Conservation (phyloP, 305 asterid species). For the Salvia sclarea region DNA sequence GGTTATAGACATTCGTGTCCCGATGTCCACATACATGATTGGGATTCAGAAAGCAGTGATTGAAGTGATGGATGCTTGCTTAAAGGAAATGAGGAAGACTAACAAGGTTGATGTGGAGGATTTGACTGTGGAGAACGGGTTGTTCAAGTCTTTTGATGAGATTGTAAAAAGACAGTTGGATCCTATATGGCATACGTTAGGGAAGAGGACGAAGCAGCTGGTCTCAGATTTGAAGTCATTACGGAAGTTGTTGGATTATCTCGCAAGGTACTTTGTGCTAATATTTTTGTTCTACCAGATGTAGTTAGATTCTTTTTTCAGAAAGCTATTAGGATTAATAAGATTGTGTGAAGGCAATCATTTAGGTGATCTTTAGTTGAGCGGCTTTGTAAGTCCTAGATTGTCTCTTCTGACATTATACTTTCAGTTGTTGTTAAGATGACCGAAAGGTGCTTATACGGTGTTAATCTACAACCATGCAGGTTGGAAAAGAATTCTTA, state of each 20-base stretch:
- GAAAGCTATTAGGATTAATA: background rate
- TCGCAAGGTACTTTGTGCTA: slow-evolving; percentile 59
- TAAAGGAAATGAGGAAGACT: slow-evolving; percentile 95
- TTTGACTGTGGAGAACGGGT: slow-evolving; percentile 89
- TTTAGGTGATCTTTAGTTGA: slow-evolving; percentile 1
- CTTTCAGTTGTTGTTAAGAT: slow-evolving; percentile 1
- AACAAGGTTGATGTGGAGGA: slow-evolving; percentile 97
- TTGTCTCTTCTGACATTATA: background rate
- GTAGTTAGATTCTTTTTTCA: background rate
- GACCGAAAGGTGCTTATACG: slow-evolving; percentile 1
- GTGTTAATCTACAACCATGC: slow-evolving; percentile 5
- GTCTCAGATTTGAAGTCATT: slow-evolving; percentile 95
- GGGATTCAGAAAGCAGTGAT: slow-evolving; percentile 89
- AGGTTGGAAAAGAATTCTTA: slow-evolving; percentile 10
- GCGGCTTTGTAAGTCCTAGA: background rate
- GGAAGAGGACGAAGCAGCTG: slow-evolving; percentile 91
- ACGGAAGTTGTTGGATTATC: slow-evolving; percentile 91
- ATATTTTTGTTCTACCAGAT: slow-evolving; percentile 14
- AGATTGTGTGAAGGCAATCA: slow-evolving; percentile 5
- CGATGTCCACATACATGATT: slow-evolving; percentile 82
- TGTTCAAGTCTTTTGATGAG: slow-evolving; percentile 98
- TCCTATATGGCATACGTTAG: slow-evolving; percentile 97
- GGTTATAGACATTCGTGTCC: slow-evolving; percentile 89
- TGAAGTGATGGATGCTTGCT: slow-evolving; percentile 94
- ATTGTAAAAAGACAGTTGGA: slow-evolving; percentile 86